Evolutionary conservation across 2,329 filamentous ascomycete genomes (phyloP).

Genomic region (Penicillium sp.): DNA sequence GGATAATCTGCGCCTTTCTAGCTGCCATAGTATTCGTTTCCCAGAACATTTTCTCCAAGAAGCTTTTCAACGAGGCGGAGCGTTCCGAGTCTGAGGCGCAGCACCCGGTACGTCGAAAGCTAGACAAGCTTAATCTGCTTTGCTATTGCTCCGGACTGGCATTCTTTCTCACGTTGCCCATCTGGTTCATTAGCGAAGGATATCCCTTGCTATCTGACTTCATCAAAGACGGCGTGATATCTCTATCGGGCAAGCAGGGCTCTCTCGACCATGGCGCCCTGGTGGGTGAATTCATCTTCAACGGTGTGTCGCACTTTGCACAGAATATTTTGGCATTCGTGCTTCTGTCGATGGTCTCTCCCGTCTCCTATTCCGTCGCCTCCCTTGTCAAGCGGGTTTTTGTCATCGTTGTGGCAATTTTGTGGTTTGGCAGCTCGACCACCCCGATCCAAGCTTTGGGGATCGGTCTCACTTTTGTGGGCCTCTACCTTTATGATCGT

Average conservation of each 20-base stretch:
- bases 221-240: slow-evolving; percentile 73
- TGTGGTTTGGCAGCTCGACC: slow-evolving; percentile 93
- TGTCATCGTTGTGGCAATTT: slow-evolving; percentile 87
- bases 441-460: slow-evolving; percentile 78
- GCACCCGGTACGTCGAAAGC: slow-evolving; percentile 64
- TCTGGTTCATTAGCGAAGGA: slow-evolving; percentile 93
- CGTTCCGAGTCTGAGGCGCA: slow-evolving; percentile 73
- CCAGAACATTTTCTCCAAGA: slow-evolving; percentile 98
- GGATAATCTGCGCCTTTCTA: slow-evolving; percentile 82
- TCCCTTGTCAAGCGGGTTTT: slow-evolving; percentile 96
- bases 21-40: slow-evolving; percentile 95
- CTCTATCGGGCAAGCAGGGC: slow-evolving; percentile 72
- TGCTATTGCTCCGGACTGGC: slow-evolving; percentile 96
- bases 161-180: slow-evolving; percentile 79
- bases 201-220: slow-evolving; percentile 74
- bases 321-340: slow-evolving; percentile 96
- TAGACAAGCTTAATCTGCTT: slow-evolving; percentile 93
- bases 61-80: slow-evolving; percentile 91
- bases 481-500: slow-evolving; percentile 92
- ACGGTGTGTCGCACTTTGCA: slow-evolving; percentile 92
- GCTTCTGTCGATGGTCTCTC: slow-evolving; percentile 86
- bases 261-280: slow-evolving; percentile 63
- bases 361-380: slow-evolving; percentile 95
- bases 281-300: slow-evolving; percentile 87
- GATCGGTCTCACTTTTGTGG: slow-evolving; percentile 84